Evolutionary conservation across 148 eudicot species (phyloP).

Genomic region (Oxyria digyna): DNA sequence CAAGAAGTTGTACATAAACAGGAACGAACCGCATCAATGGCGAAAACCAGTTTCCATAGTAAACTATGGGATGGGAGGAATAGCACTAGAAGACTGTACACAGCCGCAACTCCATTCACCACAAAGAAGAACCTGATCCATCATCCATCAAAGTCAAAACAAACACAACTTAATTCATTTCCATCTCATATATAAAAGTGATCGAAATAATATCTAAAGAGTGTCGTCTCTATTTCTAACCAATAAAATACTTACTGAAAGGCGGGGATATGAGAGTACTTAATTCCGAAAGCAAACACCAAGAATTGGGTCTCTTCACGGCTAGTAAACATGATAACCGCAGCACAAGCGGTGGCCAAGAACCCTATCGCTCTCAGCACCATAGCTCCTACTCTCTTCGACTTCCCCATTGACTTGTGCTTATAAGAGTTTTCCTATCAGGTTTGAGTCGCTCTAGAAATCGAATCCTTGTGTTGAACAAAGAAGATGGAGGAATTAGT

Average conservation of each 20-base stretch:
- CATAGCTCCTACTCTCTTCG: conserved; percentile 4
- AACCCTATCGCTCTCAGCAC: conserved; percentile 1
- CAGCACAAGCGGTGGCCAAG: neutral
- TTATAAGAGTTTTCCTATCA: too few relatives aligned
- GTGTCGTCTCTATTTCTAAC: too few relatives aligned
- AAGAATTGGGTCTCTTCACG: conserved; percentile 3
- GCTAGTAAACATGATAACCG: conserved; percentile 1
- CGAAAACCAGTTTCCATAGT: conserved; percentile 6
- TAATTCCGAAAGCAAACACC: neutral
- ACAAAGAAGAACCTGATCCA: conserved; percentile 2
- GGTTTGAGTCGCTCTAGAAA: too few relatives aligned
- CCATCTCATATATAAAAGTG: too few relatives aligned
- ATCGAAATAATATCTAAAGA: too few relatives aligned
- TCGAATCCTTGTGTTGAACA: neutral
- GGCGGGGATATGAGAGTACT: conserved; percentile 4
- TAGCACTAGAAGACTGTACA: conserved; percentile 1
- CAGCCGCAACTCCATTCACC: neutral
- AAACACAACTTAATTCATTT: neutral
- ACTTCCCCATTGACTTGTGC: conserved; percentile 1
- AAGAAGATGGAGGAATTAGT: neutral
- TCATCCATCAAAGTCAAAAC: neutral
- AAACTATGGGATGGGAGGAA: conserved; percentile 7
- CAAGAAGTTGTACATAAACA: too few relatives aligned
- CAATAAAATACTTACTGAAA: neutral
- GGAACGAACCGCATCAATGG: neutral